phyloP scores from a whole-genome alignment of 164 flowering plant genomes.

The Houttuynia cordata region DNA sequence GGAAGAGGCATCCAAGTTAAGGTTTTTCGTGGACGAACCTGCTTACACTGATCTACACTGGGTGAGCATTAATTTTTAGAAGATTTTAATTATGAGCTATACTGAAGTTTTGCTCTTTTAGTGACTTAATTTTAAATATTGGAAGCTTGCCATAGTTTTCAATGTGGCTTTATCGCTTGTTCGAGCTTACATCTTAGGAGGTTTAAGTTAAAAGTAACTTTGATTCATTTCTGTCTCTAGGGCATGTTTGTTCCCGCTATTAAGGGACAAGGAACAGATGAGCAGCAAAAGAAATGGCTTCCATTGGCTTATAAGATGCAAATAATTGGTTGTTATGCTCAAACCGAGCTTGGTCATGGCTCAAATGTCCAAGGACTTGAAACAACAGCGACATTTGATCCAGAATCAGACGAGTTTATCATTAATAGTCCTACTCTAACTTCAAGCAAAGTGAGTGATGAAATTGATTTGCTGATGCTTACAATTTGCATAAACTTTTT shows the following conservation, averaged over 20 bases:
- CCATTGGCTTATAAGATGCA: slow-evolving; percentile 93
- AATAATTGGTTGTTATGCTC: slow-evolving; percentile 98
- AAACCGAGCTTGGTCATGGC: slow-evolving; percentile 99
- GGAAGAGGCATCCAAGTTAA: slow-evolving; percentile 63
- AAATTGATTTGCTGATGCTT: not conserved
- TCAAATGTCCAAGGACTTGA: slow-evolving; percentile 99
- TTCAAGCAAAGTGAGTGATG: slow-evolving; percentile 75
- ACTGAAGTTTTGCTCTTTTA: too few relatives aligned
- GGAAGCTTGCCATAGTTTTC: too few relatives aligned
- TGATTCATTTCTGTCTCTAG: slow-evolving; percentile 20
- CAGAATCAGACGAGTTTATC: slow-evolving; percentile 72
- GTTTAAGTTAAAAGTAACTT: not conserved
- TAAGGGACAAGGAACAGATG: slow-evolving; percentile 93
- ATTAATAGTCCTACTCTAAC: slow-evolving; percentile 90
- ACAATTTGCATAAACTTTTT: too few relatives aligned
- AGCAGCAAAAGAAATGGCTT: slow-evolving; percentile 90
- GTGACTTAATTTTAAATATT: too few relatives aligned
- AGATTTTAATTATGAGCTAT: too few relatives aligned
- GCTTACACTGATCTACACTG: slow-evolving; percentile 94
- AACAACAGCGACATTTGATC: slow-evolving; percentile 95
- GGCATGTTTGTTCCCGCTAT: slow-evolving; percentile 94
- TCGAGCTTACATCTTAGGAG: not conserved
- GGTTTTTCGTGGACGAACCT: slow-evolving; percentile 76
- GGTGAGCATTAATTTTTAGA: slow-evolving; percentile 28
- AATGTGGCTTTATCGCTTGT: not conserved